Evolutionary conservation across 78 protist species (phyloP), one percentile per base, ranked within the genome.

Genomic region (Diacronema lutheri): DNA sequence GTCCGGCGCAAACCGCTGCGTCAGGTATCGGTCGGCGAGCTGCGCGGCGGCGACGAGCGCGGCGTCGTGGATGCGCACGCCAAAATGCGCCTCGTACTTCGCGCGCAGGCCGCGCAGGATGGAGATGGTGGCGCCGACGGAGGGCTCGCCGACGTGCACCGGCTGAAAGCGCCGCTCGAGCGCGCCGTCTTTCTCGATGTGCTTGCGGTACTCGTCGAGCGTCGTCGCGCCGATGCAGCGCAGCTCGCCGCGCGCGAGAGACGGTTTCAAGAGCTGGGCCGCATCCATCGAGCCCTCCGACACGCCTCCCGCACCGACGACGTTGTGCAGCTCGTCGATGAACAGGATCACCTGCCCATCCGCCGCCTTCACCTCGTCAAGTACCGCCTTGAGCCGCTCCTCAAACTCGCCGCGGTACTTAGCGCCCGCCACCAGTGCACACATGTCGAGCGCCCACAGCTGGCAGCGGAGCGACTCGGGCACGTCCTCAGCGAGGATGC

Each of bases 201-300:
- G 81, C 90, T 97, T 83, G 25, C 97, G 66, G 91, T 97, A 98
- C 89, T 98, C 99, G 44, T 89, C 95, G 46, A 91, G 81, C 9
- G 99, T 98, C 3, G 99, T 98, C 9, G 99, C 99, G 40, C 99
- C 99, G 69, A 97, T 95, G 90, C 97, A 94, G 26, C 97, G 95
- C 40, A 98, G 94, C 86, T 96, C 97, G 57, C 99, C 99, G 29
- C 99, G 94, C 4, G 99, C 99, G 20, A 98, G 97, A 92, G 90
- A 72, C 29, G 99, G 99, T 88, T 98, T 98, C 86, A 98, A 90
- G 26, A 98, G 84, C 81, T 98, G 97, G 68, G 99, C 98, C 4
- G 99, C 99, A 88, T 98, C 99, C 99, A 98, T 98, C 9, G 97
- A 87, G 35, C 98, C 97, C 25, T 93, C 97, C 6, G 96, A 60